These are phyloP conservation scores for Lipomyces mesembrius DNA, from an alignment of 805 yeast species.

Conservation along the genomic window DNA sequence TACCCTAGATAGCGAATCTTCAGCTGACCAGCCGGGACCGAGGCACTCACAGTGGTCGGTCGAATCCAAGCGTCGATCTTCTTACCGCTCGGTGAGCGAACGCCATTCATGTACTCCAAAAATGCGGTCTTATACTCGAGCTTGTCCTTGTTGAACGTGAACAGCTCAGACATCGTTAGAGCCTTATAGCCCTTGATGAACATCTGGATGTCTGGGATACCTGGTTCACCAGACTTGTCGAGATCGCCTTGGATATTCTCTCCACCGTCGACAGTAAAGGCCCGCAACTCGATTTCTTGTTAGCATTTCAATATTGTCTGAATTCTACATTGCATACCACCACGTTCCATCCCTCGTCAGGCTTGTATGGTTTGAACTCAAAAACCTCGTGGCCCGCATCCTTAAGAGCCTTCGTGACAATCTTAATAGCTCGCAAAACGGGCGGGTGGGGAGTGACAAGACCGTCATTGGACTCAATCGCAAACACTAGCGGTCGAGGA, in stretches of 20 bases:
- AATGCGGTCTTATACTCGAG: conserved; percentile 37
- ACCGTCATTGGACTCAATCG: conserved; percentile 52
- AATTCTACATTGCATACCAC: not conserved
- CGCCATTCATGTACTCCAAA: conserved; percentile 33
- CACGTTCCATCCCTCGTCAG: conserved; percentile 28
- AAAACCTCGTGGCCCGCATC: conserved; percentile 57
- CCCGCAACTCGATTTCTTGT: conserved; percentile 14
- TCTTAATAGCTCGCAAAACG: conserved; percentile 52
- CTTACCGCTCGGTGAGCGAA: conserved; percentile 41
- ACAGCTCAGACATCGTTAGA: conserved; percentile 27
- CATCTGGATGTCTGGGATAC: conserved; percentile 34
- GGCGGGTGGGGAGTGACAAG: conserved; percentile 57
- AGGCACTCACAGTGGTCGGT: conserved; percentile 42
- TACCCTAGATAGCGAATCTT: conserved; percentile 35
- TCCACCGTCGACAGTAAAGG: conserved; percentile 38
- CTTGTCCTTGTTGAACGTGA: conserved; percentile 35
- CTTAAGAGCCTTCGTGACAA: conserved; percentile 41
- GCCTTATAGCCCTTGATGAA: conserved; percentile 33
- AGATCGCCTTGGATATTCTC: conserved; percentile 34
- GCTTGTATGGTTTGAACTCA: conserved; percentile 51
- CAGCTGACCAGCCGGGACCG: conserved; percentile 36
- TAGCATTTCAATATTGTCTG: not conserved
- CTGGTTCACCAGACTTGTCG: conserved; percentile 38
- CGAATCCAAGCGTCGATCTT: conserved; percentile 54
- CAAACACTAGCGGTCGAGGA: conserved; percentile 49